phyloP scores from a whole-genome alignment of 176 grass and related monocot species.

The Carex cristatella region DNA sequence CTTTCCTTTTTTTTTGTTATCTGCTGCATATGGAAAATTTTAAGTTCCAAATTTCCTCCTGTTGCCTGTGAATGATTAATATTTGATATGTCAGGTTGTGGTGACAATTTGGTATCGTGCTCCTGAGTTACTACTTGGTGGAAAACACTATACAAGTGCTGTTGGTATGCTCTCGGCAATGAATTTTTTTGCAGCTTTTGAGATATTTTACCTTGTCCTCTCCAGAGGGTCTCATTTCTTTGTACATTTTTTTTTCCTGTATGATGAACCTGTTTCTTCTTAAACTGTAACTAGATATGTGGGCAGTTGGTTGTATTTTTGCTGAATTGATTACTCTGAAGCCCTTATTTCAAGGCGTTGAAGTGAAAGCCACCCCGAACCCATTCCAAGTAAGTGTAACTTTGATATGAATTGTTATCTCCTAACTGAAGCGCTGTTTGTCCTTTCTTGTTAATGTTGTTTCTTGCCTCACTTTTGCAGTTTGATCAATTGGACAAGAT shows the following conservation, averaged over 20 bases:
- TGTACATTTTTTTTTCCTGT: constrained; percentile 2
- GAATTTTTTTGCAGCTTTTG: constrained; percentile 8
- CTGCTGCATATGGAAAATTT: constrained; percentile 1
- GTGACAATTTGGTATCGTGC: constrained; percentile 99
- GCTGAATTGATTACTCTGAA: constrained; percentile 94
- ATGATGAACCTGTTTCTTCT: constrained; percentile 15
- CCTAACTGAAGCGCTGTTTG: not conserved
- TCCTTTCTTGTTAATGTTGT: constrained; percentile 16
- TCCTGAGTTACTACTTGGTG: constrained; percentile 87
- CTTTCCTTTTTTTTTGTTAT: not conserved
- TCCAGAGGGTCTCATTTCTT: not conserved
- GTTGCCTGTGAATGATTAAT: constrained; percentile 12
- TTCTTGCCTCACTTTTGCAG: constrained; percentile 41
- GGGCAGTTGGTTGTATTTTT: constrained; percentile 99
- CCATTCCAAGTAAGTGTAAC: constrained; percentile 79
- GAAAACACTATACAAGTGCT: constrained; percentile 96
- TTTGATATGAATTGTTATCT: not conserved
- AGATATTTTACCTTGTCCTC: not conserved
- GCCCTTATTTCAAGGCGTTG: constrained; percentile 97
- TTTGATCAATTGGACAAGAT: constrained; percentile 99
- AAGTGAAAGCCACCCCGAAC: constrained; percentile 85
- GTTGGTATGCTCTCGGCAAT: constrained; percentile 67
- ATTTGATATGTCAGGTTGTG: constrained; percentile 62
- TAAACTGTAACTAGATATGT: constrained; percentile 81
- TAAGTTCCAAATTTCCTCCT: not conserved